Conservation (phyloP, 2,329 filamentous ascomycete species). For the Colletotrichum sp. region DNA sequence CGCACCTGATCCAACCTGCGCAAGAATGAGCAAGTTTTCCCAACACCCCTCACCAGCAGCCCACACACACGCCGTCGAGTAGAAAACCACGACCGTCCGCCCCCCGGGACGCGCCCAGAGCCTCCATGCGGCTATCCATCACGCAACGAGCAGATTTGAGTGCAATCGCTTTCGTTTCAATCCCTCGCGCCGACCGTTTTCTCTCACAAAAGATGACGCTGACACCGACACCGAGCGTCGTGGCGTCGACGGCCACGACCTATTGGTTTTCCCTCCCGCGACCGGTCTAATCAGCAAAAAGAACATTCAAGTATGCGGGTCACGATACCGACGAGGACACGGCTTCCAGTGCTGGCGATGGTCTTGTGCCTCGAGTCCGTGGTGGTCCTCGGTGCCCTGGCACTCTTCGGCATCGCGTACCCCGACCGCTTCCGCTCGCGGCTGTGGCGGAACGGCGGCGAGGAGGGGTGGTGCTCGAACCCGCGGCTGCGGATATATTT, state of each 20-base stretch:
- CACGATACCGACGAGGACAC: background rate
- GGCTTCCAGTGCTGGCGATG: background rate
- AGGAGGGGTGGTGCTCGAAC: constrained; percentile 34
- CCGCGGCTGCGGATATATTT: constrained; percentile 32
- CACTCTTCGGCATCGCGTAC: constrained; percentile 28
- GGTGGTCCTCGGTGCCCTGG: constrained; percentile 7
- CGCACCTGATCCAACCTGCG: background rate
- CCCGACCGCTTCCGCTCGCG: constrained; percentile 26
- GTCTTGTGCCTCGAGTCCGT: constrained; percentile 25
- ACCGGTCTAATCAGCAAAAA: background rate
- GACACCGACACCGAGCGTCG: background rate
- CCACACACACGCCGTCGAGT: background rate
- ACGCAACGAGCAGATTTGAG: constrained; percentile 4
- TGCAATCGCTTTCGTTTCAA: background rate
- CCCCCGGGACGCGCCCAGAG: background rate
- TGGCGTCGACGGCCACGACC: background rate
- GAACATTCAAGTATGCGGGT: background rate
- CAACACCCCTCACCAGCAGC: background rate
- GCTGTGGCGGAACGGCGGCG: constrained; percentile 32
- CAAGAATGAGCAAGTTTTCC: constrained; percentile 23
- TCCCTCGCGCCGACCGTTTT: background rate
- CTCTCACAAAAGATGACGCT: background rate
- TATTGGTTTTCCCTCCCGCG: background rate
- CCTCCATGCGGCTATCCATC: background rate
- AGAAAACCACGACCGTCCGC: background rate